Evolutionary conservation across 345 rosid species (phyloP).

Genomic region (Reutealis trisperma): DNA sequence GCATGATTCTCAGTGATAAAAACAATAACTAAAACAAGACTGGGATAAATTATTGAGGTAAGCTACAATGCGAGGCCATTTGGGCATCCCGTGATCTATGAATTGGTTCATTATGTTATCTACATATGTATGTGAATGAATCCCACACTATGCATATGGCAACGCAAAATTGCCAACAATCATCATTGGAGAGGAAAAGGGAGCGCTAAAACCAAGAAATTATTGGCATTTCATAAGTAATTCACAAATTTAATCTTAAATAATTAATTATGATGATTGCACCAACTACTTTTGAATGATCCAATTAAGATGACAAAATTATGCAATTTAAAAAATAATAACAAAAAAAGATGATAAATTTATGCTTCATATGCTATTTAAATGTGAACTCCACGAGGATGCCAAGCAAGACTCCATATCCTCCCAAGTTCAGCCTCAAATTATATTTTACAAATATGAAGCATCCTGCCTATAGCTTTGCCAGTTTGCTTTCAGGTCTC

Average conservation of each 20-base stretch:
- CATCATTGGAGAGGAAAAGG: neutral
- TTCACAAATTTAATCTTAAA: neutral
- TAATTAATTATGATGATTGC: neutral
- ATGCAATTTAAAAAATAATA: too few species aligned
- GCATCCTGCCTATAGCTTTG: neutral
- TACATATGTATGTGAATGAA: neutral
- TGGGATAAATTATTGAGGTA: neutral
- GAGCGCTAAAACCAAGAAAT: neutral
- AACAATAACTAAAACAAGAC: neutral
- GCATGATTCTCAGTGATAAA: neutral
- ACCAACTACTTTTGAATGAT: constrained; percentile 1
- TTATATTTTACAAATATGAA: neutral
- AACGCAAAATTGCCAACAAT: neutral
- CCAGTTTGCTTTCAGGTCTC: neutral
- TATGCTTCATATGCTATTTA: neutral
- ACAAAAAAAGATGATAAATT: neutral
- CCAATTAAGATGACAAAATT: neutral
- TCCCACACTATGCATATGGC: neutral
- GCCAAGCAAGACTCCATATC: neutral
- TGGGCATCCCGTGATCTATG: neutral
- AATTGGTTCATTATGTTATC: neutral
- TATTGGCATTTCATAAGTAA: neutral
- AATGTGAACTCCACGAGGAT: neutral
- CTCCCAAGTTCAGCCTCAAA: neutral
- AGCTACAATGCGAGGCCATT: neutral